phyloP scores from a whole-genome alignment of 2,329 filamentous ascomycete species.

The Pestalotiopsis fici region DNA sequence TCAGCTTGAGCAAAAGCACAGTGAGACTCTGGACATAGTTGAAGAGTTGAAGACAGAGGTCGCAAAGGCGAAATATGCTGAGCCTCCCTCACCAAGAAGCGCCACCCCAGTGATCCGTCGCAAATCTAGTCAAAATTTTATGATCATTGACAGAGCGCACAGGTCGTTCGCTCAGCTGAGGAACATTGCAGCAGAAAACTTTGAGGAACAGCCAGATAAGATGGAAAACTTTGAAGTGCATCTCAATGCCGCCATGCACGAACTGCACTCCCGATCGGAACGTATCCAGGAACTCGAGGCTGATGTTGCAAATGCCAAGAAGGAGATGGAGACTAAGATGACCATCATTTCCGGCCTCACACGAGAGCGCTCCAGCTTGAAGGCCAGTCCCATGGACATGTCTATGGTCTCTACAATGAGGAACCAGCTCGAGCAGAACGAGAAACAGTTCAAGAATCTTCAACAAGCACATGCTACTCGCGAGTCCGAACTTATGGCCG shows the following conservation, averaged over 20 bases:
- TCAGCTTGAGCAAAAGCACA: slow-evolving; percentile 81
- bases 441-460: slow-evolving; percentile 75
- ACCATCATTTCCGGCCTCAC: slow-evolving; percentile 93
- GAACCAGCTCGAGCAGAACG: slow-evolving; percentile 84
- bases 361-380: slow-evolving; percentile 87
- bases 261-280: slow-evolving; percentile 83
- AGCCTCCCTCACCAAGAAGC: slow-evolving; percentile 62
- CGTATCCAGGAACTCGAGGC: slow-evolving; percentile 87
- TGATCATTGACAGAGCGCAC: slow-evolving; percentile 87
- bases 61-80: slow-evolving; percentile 69
- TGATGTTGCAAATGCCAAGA: slow-evolving; percentile 80
- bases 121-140: slow-evolving; percentile 88
- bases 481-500: slow-evolving; percentile 72
- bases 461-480: slow-evolving; percentile 72
- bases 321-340: slow-evolving; percentile 97
- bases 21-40: slow-evolving; percentile 79
- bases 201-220: slow-evolving; percentile 78
- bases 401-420: slow-evolving; percentile 85
- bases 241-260: slow-evolving; percentile 88
- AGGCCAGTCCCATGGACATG: slow-evolving; percentile 83
- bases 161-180: slow-evolving; percentile 87
- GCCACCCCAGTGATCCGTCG: slow-evolving; percentile 82
- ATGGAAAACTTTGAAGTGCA: slow-evolving; percentile 94
- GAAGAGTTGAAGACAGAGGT: slow-evolving; percentile 90
- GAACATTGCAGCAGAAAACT: slow-evolving; percentile 84